phyloP scores from a whole-genome alignment of 176 grass and related monocot species.

The Triticum turgidum region DNA sequence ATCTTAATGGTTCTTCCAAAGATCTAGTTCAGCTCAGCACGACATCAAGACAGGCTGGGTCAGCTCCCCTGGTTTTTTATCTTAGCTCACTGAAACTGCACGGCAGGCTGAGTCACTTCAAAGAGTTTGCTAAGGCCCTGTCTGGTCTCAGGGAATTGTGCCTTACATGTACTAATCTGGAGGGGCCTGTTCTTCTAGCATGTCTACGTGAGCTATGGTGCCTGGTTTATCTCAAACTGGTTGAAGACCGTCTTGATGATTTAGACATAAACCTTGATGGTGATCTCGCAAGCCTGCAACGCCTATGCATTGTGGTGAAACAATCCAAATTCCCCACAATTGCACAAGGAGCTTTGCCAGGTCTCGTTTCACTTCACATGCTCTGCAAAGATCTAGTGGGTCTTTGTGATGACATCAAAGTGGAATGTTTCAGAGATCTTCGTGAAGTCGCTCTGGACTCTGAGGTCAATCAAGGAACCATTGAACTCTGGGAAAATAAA shows the following conservation, averaged over 20 bases:
- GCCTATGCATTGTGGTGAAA: not conserved
- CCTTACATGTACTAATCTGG: not conserved
- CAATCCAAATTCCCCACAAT: not conserved
- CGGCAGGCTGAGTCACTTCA: not conserved
- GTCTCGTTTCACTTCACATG: not conserved
- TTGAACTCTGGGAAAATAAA: not conserved
- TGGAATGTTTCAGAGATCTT: not conserved
- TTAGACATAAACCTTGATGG: not conserved
- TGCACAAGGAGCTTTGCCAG: not conserved
- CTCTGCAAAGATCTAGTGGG: not conserved
- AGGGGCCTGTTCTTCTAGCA: not conserved
- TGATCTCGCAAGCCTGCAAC: not conserved
- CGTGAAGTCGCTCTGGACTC: conserved; percentile 1
- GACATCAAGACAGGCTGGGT: too few species aligned
- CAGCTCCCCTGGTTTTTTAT: too few species aligned
- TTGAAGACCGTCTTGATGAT: not conserved
- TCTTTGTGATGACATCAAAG: not conserved
- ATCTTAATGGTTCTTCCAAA: too few species aligned
- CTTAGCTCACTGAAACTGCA: too few species aligned
- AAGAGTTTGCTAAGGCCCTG: not conserved
- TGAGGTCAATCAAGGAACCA: not conserved
- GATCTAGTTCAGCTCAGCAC: too few species aligned
- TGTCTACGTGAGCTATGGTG: not conserved
- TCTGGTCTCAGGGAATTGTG: not conserved
- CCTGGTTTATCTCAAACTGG: not conserved